Evolutionary conservation across 495 filamentous ascomycete species (phyloP).

Genomic region (Neurospora sp.): DNA sequence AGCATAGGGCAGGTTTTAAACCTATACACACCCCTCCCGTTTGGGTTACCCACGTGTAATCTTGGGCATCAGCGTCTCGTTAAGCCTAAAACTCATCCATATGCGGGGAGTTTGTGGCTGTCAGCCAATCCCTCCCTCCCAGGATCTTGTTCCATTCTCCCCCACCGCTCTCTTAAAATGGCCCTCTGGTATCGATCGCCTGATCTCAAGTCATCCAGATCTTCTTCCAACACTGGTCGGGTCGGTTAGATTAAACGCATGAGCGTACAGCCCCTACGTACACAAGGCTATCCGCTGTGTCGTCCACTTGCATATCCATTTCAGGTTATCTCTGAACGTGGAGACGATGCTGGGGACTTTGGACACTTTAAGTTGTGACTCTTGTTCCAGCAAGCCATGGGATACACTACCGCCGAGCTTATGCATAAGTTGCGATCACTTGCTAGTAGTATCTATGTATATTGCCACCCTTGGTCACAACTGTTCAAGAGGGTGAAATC

Average conservation of each 20-base stretch:
- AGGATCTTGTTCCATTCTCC: background rate
- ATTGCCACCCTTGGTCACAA: background rate
- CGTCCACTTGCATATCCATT: background rate
- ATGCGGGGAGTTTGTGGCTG: slow-evolving; percentile 5
- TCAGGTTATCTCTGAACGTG: background rate
- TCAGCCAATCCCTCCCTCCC: background rate
- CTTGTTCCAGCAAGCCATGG: background rate
- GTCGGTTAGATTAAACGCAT: slow-evolving; percentile 12
- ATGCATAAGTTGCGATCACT: background rate
- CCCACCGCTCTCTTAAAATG: slow-evolving; percentile 1
- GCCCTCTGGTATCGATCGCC: slow-evolving; percentile 14
- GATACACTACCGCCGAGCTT: background rate
- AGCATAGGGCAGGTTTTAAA: background rate
- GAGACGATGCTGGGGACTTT: background rate
- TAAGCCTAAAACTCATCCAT: slow-evolving; percentile 11
- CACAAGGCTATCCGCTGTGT: background rate
- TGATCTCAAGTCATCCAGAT: slow-evolving; percentile 16
- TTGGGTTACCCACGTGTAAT: slow-evolving; percentile 7
- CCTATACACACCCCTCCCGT: background rate
- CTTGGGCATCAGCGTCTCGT: slow-evolving; percentile 4
- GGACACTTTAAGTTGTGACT: background rate
- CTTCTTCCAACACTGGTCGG: slow-evolving; percentile 2
- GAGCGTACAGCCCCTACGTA: background rate
- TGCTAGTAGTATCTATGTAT: background rate
- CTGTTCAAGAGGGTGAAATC: background rate